Evolutionary conservation across 306 rosid genomes (phyloP).

Genomic region (Quercus agrifolia): DNA sequence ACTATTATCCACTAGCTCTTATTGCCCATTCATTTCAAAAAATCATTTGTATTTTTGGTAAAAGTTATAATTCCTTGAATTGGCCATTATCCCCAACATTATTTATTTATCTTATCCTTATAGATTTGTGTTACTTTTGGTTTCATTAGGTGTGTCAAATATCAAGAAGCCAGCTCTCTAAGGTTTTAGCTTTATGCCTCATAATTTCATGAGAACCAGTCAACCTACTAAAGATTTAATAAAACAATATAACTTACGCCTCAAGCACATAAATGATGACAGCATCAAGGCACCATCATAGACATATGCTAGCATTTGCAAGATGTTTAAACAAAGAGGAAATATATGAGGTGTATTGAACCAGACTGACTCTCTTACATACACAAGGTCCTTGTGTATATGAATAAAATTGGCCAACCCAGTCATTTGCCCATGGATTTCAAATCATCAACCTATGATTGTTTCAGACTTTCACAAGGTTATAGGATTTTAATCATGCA

Average conservation of each 20-base stretch:
- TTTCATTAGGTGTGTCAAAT: neutral
- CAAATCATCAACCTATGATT: neutral
- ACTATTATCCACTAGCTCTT: neutral
- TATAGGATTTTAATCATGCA: neutral
- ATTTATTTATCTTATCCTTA: too few relatives aligned
- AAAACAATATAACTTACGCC: neutral
- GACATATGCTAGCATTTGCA: too few relatives aligned
- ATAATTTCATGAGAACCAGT: neutral
- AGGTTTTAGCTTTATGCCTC: neutral
- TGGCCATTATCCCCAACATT: too few relatives aligned
- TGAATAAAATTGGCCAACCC: neutral
- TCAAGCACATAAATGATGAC: neutral
- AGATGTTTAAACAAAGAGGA: too few relatives aligned
- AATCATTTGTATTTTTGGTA: too few relatives aligned
- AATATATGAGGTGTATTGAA: neutral
- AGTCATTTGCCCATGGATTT: neutral
- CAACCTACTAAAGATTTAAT: neutral
- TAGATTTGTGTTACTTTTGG: too few relatives aligned
- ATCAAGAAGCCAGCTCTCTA: neutral
- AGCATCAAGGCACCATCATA: too few relatives aligned
- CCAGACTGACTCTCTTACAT: neutral
- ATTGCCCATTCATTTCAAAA: neutral
- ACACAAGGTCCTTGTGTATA: neutral
- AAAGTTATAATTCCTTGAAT: too few relatives aligned
- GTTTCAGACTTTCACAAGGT: neutral